These are phyloP conservation scores for Glarea lozoyensis DNA, from an alignment of 495 filamentous ascomycete species.

Conservation along the genomic window DNA sequence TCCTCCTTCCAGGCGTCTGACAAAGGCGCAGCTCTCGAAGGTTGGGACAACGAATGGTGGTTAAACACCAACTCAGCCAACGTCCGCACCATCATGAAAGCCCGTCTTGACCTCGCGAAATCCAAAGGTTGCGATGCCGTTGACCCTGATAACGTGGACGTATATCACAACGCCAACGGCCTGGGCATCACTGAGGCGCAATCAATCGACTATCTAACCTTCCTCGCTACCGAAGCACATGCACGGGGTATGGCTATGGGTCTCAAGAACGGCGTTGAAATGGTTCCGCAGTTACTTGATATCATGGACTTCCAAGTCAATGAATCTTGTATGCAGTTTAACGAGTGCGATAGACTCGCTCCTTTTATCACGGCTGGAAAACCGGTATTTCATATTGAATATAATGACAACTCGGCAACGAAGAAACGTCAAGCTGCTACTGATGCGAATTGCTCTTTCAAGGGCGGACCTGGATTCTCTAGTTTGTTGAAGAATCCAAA, in stretches of 20 bases:
- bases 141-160: conserved; percentile 64
- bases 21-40: neutral
- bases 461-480: conserved; percentile 40
- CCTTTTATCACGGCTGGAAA: neutral
- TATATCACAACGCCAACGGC: conserved; percentile 48
- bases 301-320: neutral
- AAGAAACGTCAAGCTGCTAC: conserved; percentile 27
- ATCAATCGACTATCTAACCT: neutral
- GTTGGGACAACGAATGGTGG: neutral
- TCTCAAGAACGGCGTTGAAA: neutral
- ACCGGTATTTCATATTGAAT: neutral
- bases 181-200: conserved; percentile 36
- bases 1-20: conserved; percentile 42
- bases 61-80: neutral
- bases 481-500: conserved; percentile 58
- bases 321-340: neutral
- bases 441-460: conserved; percentile 11
- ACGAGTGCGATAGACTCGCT: neutral
- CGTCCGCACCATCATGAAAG: neutral
- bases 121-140: conserved; percentile 58
- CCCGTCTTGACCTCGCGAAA: conserved; percentile 45
- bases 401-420: conserved; percentile 16
- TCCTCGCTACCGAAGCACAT: neutral
- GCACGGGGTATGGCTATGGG: neutral
- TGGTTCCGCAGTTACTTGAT: neutral